A percentile compares a stretch with the other conserved stretches of the same genome.
Conservation (phyloP, 805 yeast genomes). For the Kodamaea kaohsiungensis region DNA sequence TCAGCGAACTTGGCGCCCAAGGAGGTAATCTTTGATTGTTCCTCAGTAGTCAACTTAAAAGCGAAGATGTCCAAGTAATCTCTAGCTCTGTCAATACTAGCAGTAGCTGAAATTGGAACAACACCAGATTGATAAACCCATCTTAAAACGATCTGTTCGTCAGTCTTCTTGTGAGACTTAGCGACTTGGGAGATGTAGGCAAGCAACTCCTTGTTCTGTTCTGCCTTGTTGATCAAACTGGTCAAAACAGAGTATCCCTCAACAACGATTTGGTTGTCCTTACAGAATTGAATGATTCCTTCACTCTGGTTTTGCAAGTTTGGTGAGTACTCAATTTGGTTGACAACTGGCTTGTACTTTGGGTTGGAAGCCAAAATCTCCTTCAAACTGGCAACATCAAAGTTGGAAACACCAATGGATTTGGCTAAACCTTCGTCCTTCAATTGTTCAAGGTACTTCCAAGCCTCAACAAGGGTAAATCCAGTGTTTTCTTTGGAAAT, state of each 20-base stretch:
- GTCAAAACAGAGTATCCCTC: conserved; percentile 79
- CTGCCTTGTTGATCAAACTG: conserved; percentile 77
- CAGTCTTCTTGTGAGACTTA: conserved; percentile 47
- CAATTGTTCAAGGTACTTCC: conserved; percentile 71
- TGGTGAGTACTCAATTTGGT: conserved; percentile 91
- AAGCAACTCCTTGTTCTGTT: conserved; percentile 50
- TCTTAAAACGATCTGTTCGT: conserved; percentile 72
- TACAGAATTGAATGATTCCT: conserved; percentile 72
- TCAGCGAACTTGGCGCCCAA: conserved; percentile 25
- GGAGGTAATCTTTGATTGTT: conserved; percentile 80
- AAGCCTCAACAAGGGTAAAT: conserved; percentile 48
- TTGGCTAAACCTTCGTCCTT: conserved; percentile 65
- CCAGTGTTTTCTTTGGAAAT: conserved; percentile 32
- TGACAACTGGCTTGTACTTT: conserved; percentile 70
- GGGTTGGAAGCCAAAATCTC: conserved; percentile 66
- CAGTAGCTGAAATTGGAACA: conserved; percentile 80
- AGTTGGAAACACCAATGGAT: conserved; percentile 82
- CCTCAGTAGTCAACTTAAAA: conserved; percentile 47
- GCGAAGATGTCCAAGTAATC: conserved; percentile 60
- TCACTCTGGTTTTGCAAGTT: conserved; percentile 75
- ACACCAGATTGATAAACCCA: conserved; percentile 82
- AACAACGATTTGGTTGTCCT: conserved; percentile 49
- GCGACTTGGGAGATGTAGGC: conserved; percentile 59
- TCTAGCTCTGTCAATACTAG: conserved; percentile 59
- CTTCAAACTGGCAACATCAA: conserved; percentile 62